A percentile compares a stretch with the other conserved stretches of the same genome.
Evolutionary conservation across 257 asterid species (phyloP).

Genomic region (Perilla frutescens): DNA sequence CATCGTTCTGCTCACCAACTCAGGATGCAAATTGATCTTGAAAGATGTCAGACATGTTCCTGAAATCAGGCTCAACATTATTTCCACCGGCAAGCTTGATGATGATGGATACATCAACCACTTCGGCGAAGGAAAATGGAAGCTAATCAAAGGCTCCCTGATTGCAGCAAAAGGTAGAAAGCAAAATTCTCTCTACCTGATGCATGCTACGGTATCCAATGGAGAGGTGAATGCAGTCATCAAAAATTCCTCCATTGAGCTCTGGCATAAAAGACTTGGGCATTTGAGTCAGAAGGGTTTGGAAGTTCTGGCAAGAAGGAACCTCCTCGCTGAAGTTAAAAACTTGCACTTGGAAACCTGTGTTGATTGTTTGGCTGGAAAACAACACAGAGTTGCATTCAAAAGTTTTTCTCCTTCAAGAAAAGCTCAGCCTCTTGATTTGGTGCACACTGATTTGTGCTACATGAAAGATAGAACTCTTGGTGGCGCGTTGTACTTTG

Average conservation of each 20-base stretch:
- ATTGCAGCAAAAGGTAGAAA: background rate
- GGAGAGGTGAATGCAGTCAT: background rate
- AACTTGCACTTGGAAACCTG: background rate
- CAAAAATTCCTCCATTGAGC: conserved; percentile 3
- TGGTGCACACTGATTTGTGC: too few relatives aligned
- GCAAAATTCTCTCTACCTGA: background rate
- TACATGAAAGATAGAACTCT: too few relatives aligned
- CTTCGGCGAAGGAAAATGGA: too few relatives aligned
- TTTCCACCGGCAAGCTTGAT: too few relatives aligned
- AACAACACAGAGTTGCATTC: background rate
- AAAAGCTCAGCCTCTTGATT: too few relatives aligned
- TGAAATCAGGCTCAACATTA: too few relatives aligned
- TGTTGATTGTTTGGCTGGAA: background rate
- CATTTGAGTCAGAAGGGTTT: background rate
- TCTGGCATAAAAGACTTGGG: background rate
- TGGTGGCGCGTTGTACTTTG: background rate
- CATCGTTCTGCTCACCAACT: too few relatives aligned
- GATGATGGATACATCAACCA: too few relatives aligned
- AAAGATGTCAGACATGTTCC: background rate
- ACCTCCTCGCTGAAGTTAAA: background rate
- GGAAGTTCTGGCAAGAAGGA: background rate
- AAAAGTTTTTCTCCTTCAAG: too few relatives aligned
- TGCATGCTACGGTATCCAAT: background rate
- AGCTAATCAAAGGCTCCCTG: background rate
- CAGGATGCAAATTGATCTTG: too few relatives aligned